Base-by-base conservation (phyloP, 352 stramenopile genomes). In the Albugo candida region DNA sequence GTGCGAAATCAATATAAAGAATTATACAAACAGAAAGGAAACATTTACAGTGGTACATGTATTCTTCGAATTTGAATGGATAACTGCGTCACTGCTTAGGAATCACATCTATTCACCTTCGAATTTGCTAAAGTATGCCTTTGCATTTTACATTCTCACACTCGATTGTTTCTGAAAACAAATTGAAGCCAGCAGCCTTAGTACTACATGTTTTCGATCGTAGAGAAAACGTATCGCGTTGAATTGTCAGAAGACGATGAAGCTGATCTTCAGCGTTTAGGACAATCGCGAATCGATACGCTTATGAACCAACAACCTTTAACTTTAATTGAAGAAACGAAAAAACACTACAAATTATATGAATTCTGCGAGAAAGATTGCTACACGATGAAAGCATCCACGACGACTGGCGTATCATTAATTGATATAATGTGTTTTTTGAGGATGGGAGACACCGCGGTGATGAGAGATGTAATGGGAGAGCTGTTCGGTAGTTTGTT, bases 401-500 rank as follows among this genome's bases (percentile, higher is more conserved):
- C 72, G 0, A 78, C 65, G 11, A 68, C 83, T 31, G 75, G 65
- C 49, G 71, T 72, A 2, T 67, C 65, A 17, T 61, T 89, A n/a
- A 60, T 68, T 19, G 77, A 89, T 36, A 70, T 89, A 42, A 86
- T 89, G 74, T 64, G 73, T 38, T 52, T 89, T 45, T 67, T 87
- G 42, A 59, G 63, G 42, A 87, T 87, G 77, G 65, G 81, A 14
- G 62, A 60, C 1, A 85, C 77, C 1, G 18, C 56, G 11, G 71
- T 64, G 48, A 54, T 86, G 12, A 70, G 77, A 36, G 70, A 85
- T 16, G 54, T 64, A 36, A 89, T 89, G 77, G 74, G 74, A 49
- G 74, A 89, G 21, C 56, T 89, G 47, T 89, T 89, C 42, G 73
- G 76, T 49, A 68, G 71, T 45, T 64, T 85, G 37, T 89, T 89